A percentile compares a stretch with the other conserved stretches of the same genome.
Conservation (phyloP, 495 filamentous ascomycete species). For the Aspergillus hancockii region DNA sequence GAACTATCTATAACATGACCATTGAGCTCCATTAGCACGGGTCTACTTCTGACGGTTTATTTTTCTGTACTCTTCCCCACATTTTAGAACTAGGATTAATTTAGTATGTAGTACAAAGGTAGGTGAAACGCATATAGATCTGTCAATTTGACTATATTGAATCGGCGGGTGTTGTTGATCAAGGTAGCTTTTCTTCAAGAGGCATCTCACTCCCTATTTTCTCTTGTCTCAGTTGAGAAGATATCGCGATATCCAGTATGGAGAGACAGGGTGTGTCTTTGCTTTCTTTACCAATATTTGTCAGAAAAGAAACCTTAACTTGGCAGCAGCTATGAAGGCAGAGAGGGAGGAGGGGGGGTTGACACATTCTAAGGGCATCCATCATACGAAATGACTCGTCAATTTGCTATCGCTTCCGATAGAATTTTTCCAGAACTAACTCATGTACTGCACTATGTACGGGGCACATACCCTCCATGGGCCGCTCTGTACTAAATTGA, state of each 20-base stretch:
- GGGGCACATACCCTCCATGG: conserved; percentile 12
- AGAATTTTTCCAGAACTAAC: not conserved
- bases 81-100: not conserved
- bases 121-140: not conserved
- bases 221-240: not conserved
- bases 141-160: not conserved
- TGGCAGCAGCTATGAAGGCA: not conserved
- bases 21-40: not conserved
- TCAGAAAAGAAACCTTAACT: not conserved
- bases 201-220: not conserved
- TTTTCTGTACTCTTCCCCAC: not conserved
- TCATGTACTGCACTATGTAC: not conserved
- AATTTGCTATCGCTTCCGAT: not conserved
- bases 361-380: not conserved
- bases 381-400: not conserved
- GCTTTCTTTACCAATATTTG: not conserved
- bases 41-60: not conserved
- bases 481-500: not conserved
- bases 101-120: too few species aligned
- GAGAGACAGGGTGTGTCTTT: not conserved
- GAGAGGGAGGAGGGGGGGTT: not conserved
- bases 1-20: not conserved
- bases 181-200: not conserved
- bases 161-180: not conserved
- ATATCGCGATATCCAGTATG: not conserved